Evolutionary conservation across 1,284 basidiomycete genomes (phyloP).

Genomic region (Boletus sp.): DNA sequence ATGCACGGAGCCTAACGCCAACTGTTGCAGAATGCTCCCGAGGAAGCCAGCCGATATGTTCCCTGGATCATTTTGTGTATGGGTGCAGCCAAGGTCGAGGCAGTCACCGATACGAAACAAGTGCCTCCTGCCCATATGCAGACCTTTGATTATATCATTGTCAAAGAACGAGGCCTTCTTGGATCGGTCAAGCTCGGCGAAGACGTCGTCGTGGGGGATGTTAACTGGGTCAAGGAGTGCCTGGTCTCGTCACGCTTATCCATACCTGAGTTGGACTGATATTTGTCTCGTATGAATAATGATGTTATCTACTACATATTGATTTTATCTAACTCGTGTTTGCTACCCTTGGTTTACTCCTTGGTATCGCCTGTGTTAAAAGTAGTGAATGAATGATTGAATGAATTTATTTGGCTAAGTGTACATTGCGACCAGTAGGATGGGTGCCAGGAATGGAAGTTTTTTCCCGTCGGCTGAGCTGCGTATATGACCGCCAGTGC

Average conservation of each 20-base stretch:
- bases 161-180: slow-evolving; percentile 47
- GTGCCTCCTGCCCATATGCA: slow-evolving; percentile 32
- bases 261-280: slow-evolving; percentile 14
- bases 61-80: slow-evolving; percentile 68
- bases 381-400: neutral
- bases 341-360: neutral
- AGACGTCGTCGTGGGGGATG: slow-evolving; percentile 43
- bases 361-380: neutral
- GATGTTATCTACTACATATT: slow-evolving; percentile 8
- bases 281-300: neutral
- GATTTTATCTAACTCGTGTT: neutral
- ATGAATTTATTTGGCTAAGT: too few relatives aligned
- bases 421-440: too few relatives aligned
- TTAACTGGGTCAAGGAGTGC: slow-evolving; percentile 81
- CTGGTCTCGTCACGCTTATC: slow-evolving; percentile 48
- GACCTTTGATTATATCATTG: slow-evolving; percentile 65
- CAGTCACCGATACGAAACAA: slow-evolving; percentile 41
- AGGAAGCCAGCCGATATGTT: slow-evolving; percentile 36
- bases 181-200: slow-evolving; percentile 28
- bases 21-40: slow-evolving; percentile 17
- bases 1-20: neutral
- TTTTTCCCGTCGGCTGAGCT: slow-evolving; percentile 10
- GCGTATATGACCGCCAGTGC: neutral
- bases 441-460: slow-evolving; percentile 16
- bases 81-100: slow-evolving; percentile 69